Conservation (phyloP, 2,329 filamentous ascomycete species). For the Ophiostoma ulmi region DNA sequence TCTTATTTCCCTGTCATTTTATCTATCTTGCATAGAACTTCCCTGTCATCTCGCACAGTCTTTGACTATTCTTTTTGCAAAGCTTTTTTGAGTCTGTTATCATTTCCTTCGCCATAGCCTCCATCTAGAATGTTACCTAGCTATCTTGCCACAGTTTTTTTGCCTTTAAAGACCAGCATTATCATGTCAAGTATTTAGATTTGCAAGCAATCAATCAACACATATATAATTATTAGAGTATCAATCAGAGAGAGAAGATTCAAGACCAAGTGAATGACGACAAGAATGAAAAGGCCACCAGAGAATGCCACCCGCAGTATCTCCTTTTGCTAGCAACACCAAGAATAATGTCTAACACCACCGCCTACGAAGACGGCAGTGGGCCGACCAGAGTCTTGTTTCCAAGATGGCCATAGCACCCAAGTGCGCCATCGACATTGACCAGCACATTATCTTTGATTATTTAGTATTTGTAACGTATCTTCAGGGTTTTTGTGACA, state of each 20-base stretch:
- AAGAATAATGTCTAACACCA: not conserved
- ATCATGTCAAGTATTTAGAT: not conserved
- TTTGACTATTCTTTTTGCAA: too few species aligned
- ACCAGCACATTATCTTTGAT: conserved; percentile 36
- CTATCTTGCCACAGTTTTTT: not conserved
- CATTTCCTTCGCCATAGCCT: not conserved
- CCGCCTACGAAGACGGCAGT: not conserved
- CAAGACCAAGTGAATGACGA: not conserved
- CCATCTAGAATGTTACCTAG: not conserved
- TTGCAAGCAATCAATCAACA: not conserved
- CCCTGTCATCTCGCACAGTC: not conserved
- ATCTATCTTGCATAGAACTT: not conserved
- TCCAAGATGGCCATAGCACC: conserved; percentile 38
- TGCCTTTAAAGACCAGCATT: not conserved
- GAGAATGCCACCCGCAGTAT: not conserved
- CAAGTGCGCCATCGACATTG: conserved; percentile 37
- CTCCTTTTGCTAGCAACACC: not conserved
- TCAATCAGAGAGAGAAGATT: not conserved
- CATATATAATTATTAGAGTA: not conserved
- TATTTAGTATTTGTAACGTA: not conserved
- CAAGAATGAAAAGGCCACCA: not conserved
- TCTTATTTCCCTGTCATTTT: not conserved
- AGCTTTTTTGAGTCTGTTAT: not conserved
- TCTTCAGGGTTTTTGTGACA: not conserved
- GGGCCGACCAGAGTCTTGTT: conserved; percentile 32